These are phyloP conservation scores for Leccinum disarticulatum DNA, from an alignment of 768 basidiomycete genomes.

Conservation along the genomic window DNA sequence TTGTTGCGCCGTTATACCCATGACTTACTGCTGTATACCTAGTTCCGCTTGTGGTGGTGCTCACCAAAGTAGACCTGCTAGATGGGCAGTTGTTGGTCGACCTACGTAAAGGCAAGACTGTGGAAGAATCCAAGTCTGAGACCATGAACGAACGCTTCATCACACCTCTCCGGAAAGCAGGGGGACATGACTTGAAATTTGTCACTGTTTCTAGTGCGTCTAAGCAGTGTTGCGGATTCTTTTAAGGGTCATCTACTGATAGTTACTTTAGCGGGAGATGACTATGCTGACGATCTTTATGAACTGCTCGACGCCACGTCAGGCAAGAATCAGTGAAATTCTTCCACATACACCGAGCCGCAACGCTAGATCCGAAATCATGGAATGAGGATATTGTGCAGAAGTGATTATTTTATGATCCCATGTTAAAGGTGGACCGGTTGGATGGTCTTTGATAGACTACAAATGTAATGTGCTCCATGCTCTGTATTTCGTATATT, in stretches of 20 bases:
- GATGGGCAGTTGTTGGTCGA: constrained; percentile 6
- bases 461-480: too few relatives aligned
- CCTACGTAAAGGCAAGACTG: background rate
- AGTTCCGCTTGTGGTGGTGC: constrained; percentile 13
- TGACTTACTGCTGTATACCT: background rate
- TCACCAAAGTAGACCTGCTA: constrained; percentile 17
- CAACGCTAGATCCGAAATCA: background rate
- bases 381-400: background rate
- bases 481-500: background rate
- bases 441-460: background rate
- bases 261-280: constrained; percentile 4
- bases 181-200: constrained; percentile 1
- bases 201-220: constrained; percentile 15
- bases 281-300: constrained; percentile 2
- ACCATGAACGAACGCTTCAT: constrained; percentile 2
- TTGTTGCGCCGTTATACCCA: constrained; percentile 1
- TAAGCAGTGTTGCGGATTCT: background rate
- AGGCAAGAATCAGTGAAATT: background rate
- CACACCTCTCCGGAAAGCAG: background rate
- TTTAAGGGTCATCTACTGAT: background rate
- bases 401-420: background rate
- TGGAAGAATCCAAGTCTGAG: background rate
- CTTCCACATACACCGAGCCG: background rate
- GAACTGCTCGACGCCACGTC: constrained; percentile 2
- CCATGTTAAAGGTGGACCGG: background rate